Percentiles rank a stretch among this genome's conserved stretches.
phyloP scores from a whole-genome alignment of 2,329 filamentous ascomycete species.

The Fusarium verticillioides region DNA sequence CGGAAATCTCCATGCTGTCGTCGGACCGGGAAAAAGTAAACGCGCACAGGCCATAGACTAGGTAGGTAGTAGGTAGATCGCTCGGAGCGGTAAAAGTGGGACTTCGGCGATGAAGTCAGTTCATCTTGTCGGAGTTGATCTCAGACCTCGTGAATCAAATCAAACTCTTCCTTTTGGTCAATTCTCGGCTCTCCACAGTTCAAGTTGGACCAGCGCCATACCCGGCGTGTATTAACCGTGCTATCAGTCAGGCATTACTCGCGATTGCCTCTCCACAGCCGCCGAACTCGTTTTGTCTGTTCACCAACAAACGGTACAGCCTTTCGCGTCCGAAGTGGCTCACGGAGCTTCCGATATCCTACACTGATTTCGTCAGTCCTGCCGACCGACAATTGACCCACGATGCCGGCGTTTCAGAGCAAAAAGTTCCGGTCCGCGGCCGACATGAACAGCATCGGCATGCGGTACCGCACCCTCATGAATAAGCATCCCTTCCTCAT shows the following conservation, averaged over 20 bases:
- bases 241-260: not conserved
- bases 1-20: not conserved
- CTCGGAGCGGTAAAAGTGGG: constrained; percentile 14
- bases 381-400: constrained; percentile 9
- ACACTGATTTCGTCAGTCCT: constrained; percentile 1
- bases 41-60: constrained; percentile 28
- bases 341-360: constrained; percentile 19
- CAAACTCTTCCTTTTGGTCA: constrained; percentile 25
- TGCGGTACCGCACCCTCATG: constrained; percentile 80
- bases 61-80: not conserved
- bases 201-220: not conserved
- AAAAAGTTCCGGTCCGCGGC: constrained; percentile 77
- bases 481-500: constrained; percentile 86
- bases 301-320: constrained; percentile 9
- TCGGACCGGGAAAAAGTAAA: constrained; percentile 37
- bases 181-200: constrained; percentile 1
- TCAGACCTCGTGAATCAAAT: constrained; percentile 16
- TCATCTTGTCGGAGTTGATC: constrained; percentile 4
- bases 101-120: constrained; percentile 26
- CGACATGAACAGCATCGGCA: constrained; percentile 75
- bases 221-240: not conserved
- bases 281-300: not conserved
- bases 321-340: not conserved
- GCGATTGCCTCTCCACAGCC: constrained; percentile 15
- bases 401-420: constrained; percentile 67